Evolutionary conservation across 2,329 filamentous ascomycete genomes (phyloP), one percentile per base, ranked within the genome.

Genomic region (Alternaria arborescens): DNA sequence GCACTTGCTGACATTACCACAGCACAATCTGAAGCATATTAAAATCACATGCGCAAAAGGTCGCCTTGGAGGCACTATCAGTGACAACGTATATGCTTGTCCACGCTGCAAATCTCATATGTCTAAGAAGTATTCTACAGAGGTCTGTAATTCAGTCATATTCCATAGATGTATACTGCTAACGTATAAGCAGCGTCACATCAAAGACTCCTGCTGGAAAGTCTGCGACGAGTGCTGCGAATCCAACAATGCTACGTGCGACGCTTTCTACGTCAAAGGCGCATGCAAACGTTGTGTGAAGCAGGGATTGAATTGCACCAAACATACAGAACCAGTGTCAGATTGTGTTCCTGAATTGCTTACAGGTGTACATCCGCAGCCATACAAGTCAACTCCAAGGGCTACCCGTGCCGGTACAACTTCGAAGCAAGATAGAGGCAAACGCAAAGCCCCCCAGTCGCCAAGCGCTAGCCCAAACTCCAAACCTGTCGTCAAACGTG

Each of bases 181-280:
- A 18, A 65, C 28, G 18, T 2, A n/a, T 4, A 24, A 41, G 30
- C 8, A 58, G 55, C 55, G 55, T 5, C 55, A 58, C 18, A 54
- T 58, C 32, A 53, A 42, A 18, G 55, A 54, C 28, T 38, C 55
- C n/a, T 58, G 55, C 8, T 69, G 67, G 67, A 66, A 64, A 28
- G 40, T 48, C 7, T 69, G 65, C 47, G 65, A 69, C 34, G 63
- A 63, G n/a, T 69, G 67, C 48, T 61, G 51, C 34, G 48, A 53
- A 16, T n/a, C 16, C 16, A 38, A 48, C 0, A 42, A 41, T 10
- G n/a, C 26, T 3, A 34, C 38, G 5, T 69, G 67, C 20, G 59
- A 69, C 41, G 64, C 55, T 7, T 10, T 18, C 5, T 41, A 38
- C 2, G 40, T 24, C 3, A 12, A 38, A n/a, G 62, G 57, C 10